Conservation (phyloP, 73 alveolate species). For the Paramecium biaurelia region DNA sequence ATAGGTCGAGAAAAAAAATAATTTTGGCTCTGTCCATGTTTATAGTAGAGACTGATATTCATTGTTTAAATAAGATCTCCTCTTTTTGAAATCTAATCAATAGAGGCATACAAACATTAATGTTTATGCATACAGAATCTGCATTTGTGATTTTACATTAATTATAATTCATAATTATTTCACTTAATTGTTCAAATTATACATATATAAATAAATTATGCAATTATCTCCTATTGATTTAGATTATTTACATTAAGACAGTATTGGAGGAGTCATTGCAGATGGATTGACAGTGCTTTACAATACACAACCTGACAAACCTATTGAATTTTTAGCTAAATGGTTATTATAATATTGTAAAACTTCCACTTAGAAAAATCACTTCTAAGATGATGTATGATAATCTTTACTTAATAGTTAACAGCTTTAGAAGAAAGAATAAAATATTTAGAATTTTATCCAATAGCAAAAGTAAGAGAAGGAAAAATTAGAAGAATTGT, state of each 20-base stretch:
- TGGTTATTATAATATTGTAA: slow-evolving; percentile 75
- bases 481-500: not conserved
- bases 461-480: not conserved
- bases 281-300: slow-evolving; percentile 74
- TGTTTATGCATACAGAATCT: not conserved
- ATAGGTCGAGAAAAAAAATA: slow-evolving; percentile 1
- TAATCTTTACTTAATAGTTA: not conserved
- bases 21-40: slow-evolving; percentile 21
- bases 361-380: slow-evolving; percentile 37
- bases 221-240: slow-evolving; percentile 61
- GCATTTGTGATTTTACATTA: slow-evolving; percentile 25
- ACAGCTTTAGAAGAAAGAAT: not conserved
- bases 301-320: slow-evolving; percentile 72
- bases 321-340: slow-evolving; percentile 80
- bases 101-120: not conserved
- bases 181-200: not conserved
- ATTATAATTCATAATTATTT: not conserved
- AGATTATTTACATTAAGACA: slow-evolving; percentile 70
- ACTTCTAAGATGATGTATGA: not conserved
- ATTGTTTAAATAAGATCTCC: not conserved
- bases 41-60: not conserved
- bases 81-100: not conserved
- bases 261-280: slow-evolving; percentile 74
- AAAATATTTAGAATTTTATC: not conserved
- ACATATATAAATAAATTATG: not conserved